phyloP scores from a whole-genome alignment of 768 basidiomycete genomes.

The Russula compacta region DNA sequence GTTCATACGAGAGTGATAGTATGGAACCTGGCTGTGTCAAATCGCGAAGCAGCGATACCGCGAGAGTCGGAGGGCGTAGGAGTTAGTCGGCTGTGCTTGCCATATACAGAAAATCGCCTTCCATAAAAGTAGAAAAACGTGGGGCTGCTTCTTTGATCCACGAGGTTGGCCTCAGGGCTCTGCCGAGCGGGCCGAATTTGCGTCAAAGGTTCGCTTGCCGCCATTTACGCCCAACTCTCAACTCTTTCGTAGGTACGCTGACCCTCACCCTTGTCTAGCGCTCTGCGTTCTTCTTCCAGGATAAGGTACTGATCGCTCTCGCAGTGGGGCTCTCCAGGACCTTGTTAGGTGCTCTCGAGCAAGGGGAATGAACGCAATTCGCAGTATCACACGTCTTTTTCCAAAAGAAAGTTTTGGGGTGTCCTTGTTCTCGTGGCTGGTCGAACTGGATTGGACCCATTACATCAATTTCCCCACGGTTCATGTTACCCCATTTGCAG shows the following conservation, averaged over 20 bases:
- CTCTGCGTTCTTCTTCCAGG: neutral
- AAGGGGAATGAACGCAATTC: neutral
- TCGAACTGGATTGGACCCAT: neutral
- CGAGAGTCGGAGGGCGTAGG: neutral
- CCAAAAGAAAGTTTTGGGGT: constrained; percentile 7
- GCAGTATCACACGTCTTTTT: neutral
- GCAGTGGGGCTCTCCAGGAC: neutral
- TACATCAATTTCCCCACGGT: neutral
- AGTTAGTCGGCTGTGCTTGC: neutral
- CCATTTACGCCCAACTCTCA: neutral
- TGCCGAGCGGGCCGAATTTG: neutral
- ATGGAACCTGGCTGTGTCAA: neutral
- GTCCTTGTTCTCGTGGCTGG: neutral
- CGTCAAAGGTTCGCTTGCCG: neutral
- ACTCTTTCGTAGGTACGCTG: neutral
- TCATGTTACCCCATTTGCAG: neutral
- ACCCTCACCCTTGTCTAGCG: neutral
- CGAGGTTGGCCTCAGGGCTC: too few relatives aligned
- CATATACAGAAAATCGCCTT: neutral
- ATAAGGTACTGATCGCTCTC: neutral
- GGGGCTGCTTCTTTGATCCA: neutral
- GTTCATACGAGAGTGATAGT: neutral
- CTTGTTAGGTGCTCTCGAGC: neutral
- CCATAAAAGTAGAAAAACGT: neutral
- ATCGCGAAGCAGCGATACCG: neutral